Evolutionary conservation across 257 asterid genomes (phyloP), one percentile per base, ranked within the genome.

Genomic region (Solanum pinnatisectum): DNA sequence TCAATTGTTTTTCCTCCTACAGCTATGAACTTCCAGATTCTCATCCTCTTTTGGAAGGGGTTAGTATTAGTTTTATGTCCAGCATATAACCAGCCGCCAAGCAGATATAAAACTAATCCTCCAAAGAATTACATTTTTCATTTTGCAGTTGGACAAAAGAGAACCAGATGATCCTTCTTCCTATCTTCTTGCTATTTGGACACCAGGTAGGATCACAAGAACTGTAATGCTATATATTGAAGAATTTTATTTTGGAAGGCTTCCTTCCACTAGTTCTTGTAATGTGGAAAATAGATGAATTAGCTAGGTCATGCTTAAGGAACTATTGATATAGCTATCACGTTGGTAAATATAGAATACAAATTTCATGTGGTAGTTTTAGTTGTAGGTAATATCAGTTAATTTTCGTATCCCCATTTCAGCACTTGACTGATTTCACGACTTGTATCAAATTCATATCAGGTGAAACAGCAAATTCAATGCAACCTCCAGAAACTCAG

Each of bases 151-250:
- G 94, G 98, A 95, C 76, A 92, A 89, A 88, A 93, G 99, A 93
- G 98, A 97, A 91, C 94, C 93, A 88, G 99, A 97, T 90, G 99
- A 97, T 90, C 99, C 99, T 73, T 88, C 91, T 87, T 94, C 98
- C 13, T 97, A 97, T 93, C 97, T 97, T 87, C 99, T 97, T 59
- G 98, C 99, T 33, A 97, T 97, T 86, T 97, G 99, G 99, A 94
- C 98, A 90, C 99, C 99, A 82, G 99, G 99, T 96, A 95, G 87
- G 87, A 27, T 77, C 85, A 84, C 87, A 88, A 82, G 70, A 82
- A 52, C 68, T 18, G 86, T 11, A 81, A 81, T 81, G 35, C 84
- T 79, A 27, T 44, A 49, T 52, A 32, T 49, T 10, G 39, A 82
- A 49, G 68, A 82, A 52, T 30, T 30, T 49, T 49, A 30, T 65